These are phyloP conservation scores for Trametes meyenii DNA, from an alignment of 768 basidiomycete species.

Conservation along the genomic window DNA sequence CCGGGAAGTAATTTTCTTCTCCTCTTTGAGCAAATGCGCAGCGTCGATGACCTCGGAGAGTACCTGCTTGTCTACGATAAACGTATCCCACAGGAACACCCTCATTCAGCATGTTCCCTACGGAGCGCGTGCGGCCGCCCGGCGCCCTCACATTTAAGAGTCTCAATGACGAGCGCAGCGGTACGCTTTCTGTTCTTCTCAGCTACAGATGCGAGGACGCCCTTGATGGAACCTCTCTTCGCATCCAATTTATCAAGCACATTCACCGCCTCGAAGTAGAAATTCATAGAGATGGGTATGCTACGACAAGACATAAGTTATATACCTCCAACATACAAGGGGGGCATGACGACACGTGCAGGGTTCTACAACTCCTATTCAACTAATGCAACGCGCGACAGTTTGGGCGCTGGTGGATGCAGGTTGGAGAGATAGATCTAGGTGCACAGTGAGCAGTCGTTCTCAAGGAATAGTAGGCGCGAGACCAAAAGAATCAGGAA, in stretches of 20 bases:
- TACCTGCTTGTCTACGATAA: constrained; percentile 69
- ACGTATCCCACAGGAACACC: not conserved
- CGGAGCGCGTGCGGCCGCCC: not conserved
- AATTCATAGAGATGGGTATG: constrained; percentile 67
- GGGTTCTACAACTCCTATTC: not conserved
- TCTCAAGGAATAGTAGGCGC: not conserved
- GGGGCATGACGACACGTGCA: constrained; percentile 14
- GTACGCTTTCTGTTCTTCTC: constrained; percentile 77
- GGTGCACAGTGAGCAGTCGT: not conserved
- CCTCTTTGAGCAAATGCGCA: constrained; percentile 70
- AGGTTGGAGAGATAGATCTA: not conserved
- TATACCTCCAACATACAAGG: constrained; percentile 28
- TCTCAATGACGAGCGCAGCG: constrained; percentile 90
- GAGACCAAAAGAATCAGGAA: constrained; percentile 23
- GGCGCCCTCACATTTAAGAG: constrained; percentile 82
- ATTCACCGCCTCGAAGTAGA: constrained; percentile 90
- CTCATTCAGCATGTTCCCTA: not conserved
- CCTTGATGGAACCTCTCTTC: constrained; percentile 91
- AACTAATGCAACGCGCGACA: not conserved
- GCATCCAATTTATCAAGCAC: constrained; percentile 84
- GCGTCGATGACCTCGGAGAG: constrained; percentile 69
- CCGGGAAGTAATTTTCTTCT: constrained; percentile 74
- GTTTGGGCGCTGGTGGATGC: not conserved
- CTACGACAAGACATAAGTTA: constrained; percentile 30
- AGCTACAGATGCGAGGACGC: constrained; percentile 72